phyloP scores from a whole-genome alignment of 257 asterid species.

The Nyctanthes arbortristis region DNA sequence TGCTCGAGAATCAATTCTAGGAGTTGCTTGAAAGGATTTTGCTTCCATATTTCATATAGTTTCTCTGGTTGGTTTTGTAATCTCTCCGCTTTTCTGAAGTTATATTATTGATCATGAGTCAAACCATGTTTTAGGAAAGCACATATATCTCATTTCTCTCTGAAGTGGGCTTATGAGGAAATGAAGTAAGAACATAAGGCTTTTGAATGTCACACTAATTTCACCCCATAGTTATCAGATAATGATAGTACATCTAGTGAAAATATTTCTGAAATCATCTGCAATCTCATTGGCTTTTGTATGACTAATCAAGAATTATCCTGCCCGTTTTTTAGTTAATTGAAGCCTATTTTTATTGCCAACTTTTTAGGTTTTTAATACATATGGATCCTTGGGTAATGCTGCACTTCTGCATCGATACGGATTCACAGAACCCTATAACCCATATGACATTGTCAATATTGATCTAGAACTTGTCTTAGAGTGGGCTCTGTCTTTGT shows the following conservation, averaged over 20 bases:
- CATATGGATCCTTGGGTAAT: constrained; percentile 80
- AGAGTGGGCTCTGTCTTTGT: constrained; percentile 70
- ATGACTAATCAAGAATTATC: neutral
- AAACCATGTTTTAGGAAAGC: too few species aligned
- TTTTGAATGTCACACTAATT: neutral
- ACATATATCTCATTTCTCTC: neutral
- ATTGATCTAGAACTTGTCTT: constrained; percentile 74
- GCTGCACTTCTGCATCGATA: constrained; percentile 97
- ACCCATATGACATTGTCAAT: constrained; percentile 81
- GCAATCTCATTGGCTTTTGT: neutral
- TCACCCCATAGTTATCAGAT: neutral
- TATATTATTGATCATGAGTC: too few species aligned
- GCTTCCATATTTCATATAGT: too few species aligned
- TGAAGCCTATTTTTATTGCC: neutral
- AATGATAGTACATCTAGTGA: neutral
- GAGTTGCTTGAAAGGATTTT: too few species aligned
- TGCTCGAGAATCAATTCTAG: too few species aligned
- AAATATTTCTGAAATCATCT: neutral
- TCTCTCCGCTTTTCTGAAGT: too few species aligned
- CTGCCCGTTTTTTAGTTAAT: neutral
- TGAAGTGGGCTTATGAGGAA: neutral
- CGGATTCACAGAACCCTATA: constrained; percentile 81
- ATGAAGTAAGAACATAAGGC: neutral
- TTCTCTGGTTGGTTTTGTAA: too few species aligned
- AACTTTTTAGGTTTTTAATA: constrained; percentile 75